These are phyloP conservation scores for Microstegium vimineum DNA, from an alignment of 176 grass and related monocot genomes.

Conservation along the genomic window DNA sequence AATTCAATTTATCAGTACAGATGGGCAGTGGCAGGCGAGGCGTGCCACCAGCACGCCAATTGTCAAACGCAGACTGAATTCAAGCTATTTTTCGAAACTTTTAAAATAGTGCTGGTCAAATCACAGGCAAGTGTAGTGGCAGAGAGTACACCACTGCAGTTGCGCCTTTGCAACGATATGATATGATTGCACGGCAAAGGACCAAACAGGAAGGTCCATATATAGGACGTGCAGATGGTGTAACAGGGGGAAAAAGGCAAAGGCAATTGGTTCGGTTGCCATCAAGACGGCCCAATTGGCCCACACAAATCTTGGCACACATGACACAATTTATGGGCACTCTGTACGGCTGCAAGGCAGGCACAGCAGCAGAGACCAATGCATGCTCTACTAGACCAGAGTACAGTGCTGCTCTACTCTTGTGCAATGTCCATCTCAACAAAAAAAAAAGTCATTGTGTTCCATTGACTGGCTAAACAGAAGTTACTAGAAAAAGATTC, in stretches of 20 bases:
- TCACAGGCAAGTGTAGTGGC: too few species aligned
- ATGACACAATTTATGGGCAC: neutral
- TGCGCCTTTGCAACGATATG: neutral
- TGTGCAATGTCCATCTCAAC: neutral
- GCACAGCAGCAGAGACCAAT: neutral
- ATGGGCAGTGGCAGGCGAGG: too few species aligned
- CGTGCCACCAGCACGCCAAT: too few species aligned
- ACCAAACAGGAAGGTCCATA: conserved; percentile 1
- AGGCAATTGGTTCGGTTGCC: neutral
- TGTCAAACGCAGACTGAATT: too few species aligned
- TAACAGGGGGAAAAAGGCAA: conserved; percentile 25
- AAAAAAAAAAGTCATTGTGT: neutral
- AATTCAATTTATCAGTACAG: too few species aligned
- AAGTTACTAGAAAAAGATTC: neutral
- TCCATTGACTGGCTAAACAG: neutral
- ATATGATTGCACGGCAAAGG: conserved; percentile 13
- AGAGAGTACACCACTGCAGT: neutral
- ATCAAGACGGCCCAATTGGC: conserved; percentile 4
- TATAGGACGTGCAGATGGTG: conserved; percentile 11
- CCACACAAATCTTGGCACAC: conserved; percentile 13
- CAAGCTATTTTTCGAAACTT: too few species aligned
- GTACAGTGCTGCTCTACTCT: neutral
- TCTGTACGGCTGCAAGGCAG: neutral
- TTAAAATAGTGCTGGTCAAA: too few species aligned
- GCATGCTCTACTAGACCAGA: neutral